Evolutionary conservation across 352 stramenopile genomes (phyloP).

Genomic region (Phytophthora sojae): DNA sequence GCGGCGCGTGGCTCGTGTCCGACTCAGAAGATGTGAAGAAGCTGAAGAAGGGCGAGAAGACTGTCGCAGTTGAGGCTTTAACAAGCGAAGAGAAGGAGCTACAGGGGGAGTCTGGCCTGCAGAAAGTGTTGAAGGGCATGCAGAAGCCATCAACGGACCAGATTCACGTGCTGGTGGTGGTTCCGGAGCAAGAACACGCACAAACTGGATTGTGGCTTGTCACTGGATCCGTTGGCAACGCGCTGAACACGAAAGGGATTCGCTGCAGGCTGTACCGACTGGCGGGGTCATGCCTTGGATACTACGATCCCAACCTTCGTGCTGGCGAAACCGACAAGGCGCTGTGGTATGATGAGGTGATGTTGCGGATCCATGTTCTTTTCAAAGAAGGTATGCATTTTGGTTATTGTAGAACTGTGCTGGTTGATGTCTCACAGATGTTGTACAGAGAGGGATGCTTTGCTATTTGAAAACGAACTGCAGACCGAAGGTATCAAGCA

Average conservation of each 20-base stretch:
- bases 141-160: too few relatives aligned
- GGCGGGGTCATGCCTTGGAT: constrained; percentile 17
- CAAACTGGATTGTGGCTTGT: constrained; percentile 16
- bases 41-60: too few relatives aligned
- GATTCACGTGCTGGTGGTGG: too few relatives aligned
- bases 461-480: constrained; percentile 4
- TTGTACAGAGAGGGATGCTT: constrained; percentile 7
- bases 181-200: not conserved
- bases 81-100: too few relatives aligned
- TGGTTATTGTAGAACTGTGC: not conserved
- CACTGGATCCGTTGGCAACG: constrained; percentile 22
- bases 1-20: too few relatives aligned
- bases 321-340: constrained; percentile 10
- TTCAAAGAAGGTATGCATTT: constrained; percentile 9
- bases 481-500: not conserved
- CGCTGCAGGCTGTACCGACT: constrained; percentile 17
- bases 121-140: too few relatives aligned
- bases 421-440: constrained; percentile 1
- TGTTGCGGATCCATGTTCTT: constrained; percentile 5
- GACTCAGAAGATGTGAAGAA: too few relatives aligned
- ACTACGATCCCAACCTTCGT: constrained; percentile 19
- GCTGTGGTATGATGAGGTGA: constrained; percentile 18
- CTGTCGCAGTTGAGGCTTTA: too few relatives aligned
- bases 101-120: too few relatives aligned
- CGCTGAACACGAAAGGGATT: constrained; percentile 19